Base-by-base conservation (phyloP, 129 eudicot genomes). In the Oenanthe sinensis region DNA sequence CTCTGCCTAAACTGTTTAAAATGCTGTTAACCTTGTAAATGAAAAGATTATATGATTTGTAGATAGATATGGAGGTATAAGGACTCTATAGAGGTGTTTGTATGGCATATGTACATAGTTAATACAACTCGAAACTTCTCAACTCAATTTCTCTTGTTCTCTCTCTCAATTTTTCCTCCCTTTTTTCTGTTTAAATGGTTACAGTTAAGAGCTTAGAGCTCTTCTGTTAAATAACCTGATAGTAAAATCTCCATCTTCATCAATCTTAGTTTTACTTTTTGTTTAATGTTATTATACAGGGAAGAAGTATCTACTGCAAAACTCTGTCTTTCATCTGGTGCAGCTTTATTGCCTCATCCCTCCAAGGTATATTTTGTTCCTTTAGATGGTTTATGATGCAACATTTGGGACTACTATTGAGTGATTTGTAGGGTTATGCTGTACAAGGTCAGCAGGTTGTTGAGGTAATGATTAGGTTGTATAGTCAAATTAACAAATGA, bases 311-410 rank as follows among this genome's bases (percentile, higher is more conserved):
- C 81, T 75, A 74, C 71, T 26, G 43, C 85, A 71, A 80, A 63
- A 42, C 79, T 86, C 72, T 71, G 81, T 74, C 81, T 93, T 54
- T 83, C 85, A 71, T 93, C 92, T 4, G 95, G 92, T 81, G 90
- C 92, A 80, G 90, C 92, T 78, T 79, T 87, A 76, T 85, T 89
- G 88, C 85, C 88, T n/a, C 95, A 93, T 86, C 88, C 95, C 75
- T 81, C 81, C 65, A 87, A 91, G 97, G 98, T 93, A 93, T 58
- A 73, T 39, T 33, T 14, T 28, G 69, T 30, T 13, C 22, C 39
- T 6, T 46, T 46, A n/a, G 40, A 74, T n/a, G 30, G 8, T 46
- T 24, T 46, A 46, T 45, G 36, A 46, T 74, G 58, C 33, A 74
- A 8, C 54, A 19, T 5, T 33, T 72, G 39, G 42, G 54, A 5